These are phyloP conservation scores for Sarcomyxa edulis DNA, from an alignment of 768 basidiomycete species.

Conservation along the genomic window DNA sequence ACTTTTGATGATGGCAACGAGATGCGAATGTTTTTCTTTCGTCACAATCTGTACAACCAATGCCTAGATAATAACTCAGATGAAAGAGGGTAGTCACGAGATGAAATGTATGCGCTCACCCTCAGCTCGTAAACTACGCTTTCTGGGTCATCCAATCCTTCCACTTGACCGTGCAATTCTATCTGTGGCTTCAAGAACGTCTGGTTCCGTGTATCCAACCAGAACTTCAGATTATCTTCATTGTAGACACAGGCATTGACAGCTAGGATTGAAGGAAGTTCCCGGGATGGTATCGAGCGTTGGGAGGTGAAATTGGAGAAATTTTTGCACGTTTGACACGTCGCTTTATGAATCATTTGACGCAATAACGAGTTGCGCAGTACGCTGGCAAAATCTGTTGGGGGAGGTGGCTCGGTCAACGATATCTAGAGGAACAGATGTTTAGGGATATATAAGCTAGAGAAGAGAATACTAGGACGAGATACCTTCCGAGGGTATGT, in stretches of 20 bases:
- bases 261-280: conserved; percentile 80
- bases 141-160: conserved; percentile 51
- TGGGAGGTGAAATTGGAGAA: conserved; percentile 67
- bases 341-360: conserved; percentile 80
- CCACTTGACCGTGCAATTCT: conserved; percentile 53
- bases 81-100: neutral
- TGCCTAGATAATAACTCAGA: conserved; percentile 49
- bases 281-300: conserved; percentile 55
- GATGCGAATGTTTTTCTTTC: conserved; percentile 71
- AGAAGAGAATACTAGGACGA: conserved; percentile 12
- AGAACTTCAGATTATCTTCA: conserved; percentile 66
- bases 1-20: conserved; percentile 88
- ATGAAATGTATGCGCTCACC: conserved; percentile 38
- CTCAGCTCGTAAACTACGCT: conserved; percentile 64
- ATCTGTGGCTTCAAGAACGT: conserved; percentile 59
- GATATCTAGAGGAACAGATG: conserved; percentile 17
- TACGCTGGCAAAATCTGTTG: conserved; percentile 58
- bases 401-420: conserved; percentile 30
- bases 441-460: conserved; percentile 2
- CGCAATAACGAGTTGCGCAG: conserved; percentile 74
- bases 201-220: conserved; percentile 62
- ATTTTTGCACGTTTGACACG: conserved; percentile 79
- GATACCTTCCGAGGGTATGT: conserved; percentile 87
- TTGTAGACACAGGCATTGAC: conserved; percentile 81
- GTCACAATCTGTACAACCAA: conserved; percentile 75